Conservation (phyloP, 768 basidiomycete genomes). For the Boletus edulis region DNA sequence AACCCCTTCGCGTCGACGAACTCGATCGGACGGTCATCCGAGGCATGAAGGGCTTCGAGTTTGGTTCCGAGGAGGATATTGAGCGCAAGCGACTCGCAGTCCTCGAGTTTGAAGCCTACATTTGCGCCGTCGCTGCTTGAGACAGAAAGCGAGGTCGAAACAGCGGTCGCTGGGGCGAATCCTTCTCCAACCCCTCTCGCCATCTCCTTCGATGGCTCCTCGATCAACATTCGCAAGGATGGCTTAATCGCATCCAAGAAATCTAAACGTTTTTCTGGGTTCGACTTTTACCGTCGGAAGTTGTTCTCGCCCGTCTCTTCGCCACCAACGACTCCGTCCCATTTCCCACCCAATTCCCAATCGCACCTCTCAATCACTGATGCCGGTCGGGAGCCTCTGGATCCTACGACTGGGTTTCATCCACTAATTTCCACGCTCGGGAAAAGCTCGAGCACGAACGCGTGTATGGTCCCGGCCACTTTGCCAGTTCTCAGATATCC, state of each 20-base stretch:
- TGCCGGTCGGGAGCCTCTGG: conserved; percentile 50
- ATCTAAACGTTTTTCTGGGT: conserved; percentile 86
- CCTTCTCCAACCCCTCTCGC: conserved; percentile 70
- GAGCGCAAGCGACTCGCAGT: conserved; percentile 68
- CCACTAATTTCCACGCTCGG: conserved; percentile 87
- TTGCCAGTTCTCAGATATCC: conserved; percentile 88
- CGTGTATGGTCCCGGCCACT: conserved; percentile 91
- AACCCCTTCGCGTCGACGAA: conserved; percentile 86
- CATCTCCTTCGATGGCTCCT: conserved; percentile 54
- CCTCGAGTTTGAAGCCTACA: conserved; percentile 76
- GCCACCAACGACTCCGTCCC: conserved; percentile 50
- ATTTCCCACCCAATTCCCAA: conserved; percentile 61
- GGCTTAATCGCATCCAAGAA: conserved; percentile 51
- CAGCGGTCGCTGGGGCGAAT: conserved; percentile 47
- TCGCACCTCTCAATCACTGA: conserved; percentile 52
- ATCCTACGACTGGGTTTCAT: conserved; percentile 93
- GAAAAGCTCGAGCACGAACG: conserved; percentile 95
- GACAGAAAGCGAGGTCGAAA: conserved; percentile 62
- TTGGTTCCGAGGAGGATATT: conserved; percentile 86
- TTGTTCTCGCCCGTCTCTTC: conserved; percentile 60
- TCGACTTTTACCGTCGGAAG: conserved; percentile 92
- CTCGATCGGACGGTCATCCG: conserved; percentile 82
- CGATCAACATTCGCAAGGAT: conserved; percentile 42
- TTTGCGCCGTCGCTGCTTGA: conserved; percentile 71
- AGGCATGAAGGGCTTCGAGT: conserved; percentile 96